Percentiles rank a stretch among this genome's conserved stretches.
Evolutionary conservation across 192 early-diverging fungal genomes (phyloP).

Genomic region (Coemansia sp.): DNA sequence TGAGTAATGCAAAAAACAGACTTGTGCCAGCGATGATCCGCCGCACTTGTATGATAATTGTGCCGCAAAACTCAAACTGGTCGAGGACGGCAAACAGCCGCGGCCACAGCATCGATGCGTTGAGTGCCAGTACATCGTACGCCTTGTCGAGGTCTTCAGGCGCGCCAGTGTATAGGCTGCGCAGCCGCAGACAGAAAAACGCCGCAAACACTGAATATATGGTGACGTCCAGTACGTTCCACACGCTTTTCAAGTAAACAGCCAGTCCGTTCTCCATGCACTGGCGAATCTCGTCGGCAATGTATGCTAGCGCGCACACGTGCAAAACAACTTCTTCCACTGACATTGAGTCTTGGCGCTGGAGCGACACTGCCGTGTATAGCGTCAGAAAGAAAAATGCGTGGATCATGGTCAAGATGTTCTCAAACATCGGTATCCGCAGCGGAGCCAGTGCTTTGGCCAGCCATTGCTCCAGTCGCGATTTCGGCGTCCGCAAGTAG

Average conservation of each 20-base stretch:
- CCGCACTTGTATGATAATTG: slow-evolving; percentile 42
- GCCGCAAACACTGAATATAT: slow-evolving; percentile 33
- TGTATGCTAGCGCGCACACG: slow-evolving; percentile 30
- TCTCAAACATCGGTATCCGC: slow-evolving; percentile 39
- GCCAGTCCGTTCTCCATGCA: slow-evolving; percentile 32
- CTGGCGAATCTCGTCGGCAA: slow-evolving; percentile 45
- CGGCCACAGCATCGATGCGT: slow-evolving; percentile 46
- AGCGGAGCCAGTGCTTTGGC: slow-evolving; percentile 19
- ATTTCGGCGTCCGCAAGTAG: background rate
- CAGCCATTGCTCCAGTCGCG: slow-evolving; percentile 22
- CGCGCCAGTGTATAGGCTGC: slow-evolving; percentile 29
- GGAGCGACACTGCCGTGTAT: slow-evolving; percentile 31
- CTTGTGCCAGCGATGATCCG: slow-evolving; percentile 38
- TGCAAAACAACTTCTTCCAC: slow-evolving; percentile 23
- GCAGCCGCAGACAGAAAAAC: slow-evolving; percentile 30
- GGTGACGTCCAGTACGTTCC: slow-evolving; percentile 36
- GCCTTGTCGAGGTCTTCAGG: slow-evolving; percentile 35
- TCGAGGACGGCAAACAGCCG: slow-evolving; percentile 39
- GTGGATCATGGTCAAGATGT: slow-evolving; percentile 35
- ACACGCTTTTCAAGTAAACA: slow-evolving; percentile 41
- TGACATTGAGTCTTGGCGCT: slow-evolving; percentile 14
- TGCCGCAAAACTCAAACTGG: slow-evolving; percentile 47
- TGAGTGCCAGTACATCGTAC: slow-evolving; percentile 40
- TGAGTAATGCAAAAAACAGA: slow-evolving; percentile 38
- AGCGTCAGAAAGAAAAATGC: slow-evolving; percentile 37